Evolutionary conservation across 345 rosid genomes (phyloP).

Genomic region (Eucalyptus sp.): DNA sequence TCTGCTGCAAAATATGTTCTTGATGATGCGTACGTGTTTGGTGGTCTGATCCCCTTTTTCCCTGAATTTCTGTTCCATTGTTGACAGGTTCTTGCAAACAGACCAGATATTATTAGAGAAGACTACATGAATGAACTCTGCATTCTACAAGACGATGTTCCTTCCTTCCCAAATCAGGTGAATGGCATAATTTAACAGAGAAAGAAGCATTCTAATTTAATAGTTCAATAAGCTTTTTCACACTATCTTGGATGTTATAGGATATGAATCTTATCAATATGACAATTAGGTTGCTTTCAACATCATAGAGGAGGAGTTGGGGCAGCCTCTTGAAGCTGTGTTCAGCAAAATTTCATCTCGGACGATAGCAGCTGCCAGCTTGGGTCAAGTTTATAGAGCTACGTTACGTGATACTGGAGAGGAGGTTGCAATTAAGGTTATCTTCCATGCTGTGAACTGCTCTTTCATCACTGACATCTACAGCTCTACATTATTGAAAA

Average conservation of each 20-base stretch:
- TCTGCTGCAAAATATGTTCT: background rate
- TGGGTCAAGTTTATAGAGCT: slow-evolving; percentile 98
- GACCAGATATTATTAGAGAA: slow-evolving; percentile 93
- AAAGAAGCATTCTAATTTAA: background rate
- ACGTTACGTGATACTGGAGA: slow-evolving; percentile 80
- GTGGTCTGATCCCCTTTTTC: background rate
- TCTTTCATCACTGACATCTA: background rate
- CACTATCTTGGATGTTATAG: background rate
- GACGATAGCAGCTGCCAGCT: slow-evolving; percentile 96
- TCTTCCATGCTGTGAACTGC: background rate
- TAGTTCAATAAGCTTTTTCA: background rate
- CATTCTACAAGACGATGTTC: slow-evolving; percentile 96
- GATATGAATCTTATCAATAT: background rate
- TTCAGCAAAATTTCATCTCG: slow-evolving; percentile 76
- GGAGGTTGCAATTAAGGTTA: slow-evolving; percentile 97
- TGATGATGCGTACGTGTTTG: background rate
- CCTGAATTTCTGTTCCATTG: background rate
- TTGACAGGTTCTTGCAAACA: slow-evolving; percentile 76
- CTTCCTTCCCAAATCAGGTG: slow-evolving; percentile 90
- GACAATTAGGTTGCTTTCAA: slow-evolving; percentile 67
- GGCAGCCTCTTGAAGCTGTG: slow-evolving; percentile 75
- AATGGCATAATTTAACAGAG: background rate
- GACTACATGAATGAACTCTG: slow-evolving; percentile 98
- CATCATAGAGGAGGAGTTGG: slow-evolving; percentile 90
- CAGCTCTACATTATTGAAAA: background rate